These are phyloP conservation scores for Agaricus bisporus DNA, from an alignment of 768 basidiomycete species.

Conservation along the genomic window DNA sequence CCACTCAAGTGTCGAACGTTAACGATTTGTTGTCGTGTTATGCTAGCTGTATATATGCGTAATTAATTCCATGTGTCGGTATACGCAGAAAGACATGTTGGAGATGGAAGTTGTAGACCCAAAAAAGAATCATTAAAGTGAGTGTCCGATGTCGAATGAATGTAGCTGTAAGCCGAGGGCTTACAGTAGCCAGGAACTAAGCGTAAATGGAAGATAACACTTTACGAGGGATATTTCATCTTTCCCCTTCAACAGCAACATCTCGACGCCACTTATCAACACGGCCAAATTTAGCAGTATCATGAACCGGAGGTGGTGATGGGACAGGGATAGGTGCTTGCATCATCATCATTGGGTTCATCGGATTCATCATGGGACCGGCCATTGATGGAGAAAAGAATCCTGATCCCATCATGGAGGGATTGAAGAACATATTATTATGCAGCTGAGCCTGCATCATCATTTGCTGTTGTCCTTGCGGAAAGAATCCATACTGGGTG, in stretches of 20 bases:
- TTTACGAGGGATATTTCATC: background rate
- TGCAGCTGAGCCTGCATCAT: constrained; percentile 77
- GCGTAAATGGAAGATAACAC: background rate
- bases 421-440: constrained; percentile 67
- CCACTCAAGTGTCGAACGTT: background rate
- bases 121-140: background rate
- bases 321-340: constrained; percentile 42
- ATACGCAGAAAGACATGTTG: constrained; percentile 2
- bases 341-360: constrained; percentile 34
- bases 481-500: constrained; percentile 57
- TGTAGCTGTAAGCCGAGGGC: no score
- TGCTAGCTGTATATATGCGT: constrained; percentile 6
- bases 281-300: constrained; percentile 58
- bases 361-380: constrained; percentile 34
- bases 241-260: constrained; percentile 65
- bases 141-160: background rate
- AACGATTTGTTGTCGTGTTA: background rate
- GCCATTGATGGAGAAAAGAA: constrained; percentile 50
- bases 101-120: background rate
- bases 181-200: background rate
- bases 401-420: constrained; percentile 62
- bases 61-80: constrained; percentile 9
- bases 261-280: constrained; percentile 82
- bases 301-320: constrained; percentile 60
- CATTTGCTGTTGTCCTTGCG: constrained; percentile 50